Percentiles rank a stretch among this genome's conserved stretches.
Conservation (phyloP, 495 filamentous ascomycete genomes). For the Umbilicaria muhlenbergii region DNA sequence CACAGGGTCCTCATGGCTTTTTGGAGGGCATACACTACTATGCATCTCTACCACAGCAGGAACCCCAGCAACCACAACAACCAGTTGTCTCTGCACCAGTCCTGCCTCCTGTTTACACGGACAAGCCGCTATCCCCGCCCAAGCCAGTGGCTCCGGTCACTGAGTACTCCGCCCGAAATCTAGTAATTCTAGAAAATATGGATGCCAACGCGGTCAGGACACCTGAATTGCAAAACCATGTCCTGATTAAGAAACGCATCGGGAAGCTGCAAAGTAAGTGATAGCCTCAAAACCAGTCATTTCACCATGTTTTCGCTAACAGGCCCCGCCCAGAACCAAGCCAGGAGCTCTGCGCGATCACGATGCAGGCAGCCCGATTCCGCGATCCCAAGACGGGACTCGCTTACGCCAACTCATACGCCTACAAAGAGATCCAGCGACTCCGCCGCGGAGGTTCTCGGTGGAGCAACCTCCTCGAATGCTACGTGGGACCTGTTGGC, state of each 20-base stretch:
- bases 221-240: slow-evolving; percentile 22
- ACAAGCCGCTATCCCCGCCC: neutral
- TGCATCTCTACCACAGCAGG: slow-evolving; percentile 14
- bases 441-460: slow-evolving; percentile 39
- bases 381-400: slow-evolving; percentile 63
- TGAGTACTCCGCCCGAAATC: slow-evolving; percentile 32
- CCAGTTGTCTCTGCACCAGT: neutral
- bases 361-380: slow-evolving; percentile 60
- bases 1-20: slow-evolving; percentile 11
- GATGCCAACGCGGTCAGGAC: slow-evolving; percentile 24
- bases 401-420: slow-evolving; percentile 57
- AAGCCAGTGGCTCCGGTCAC: slow-evolving; percentile 22
- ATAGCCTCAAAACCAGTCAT: neutral
- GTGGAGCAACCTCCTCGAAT: slow-evolving; percentile 62
- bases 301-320: slow-evolving; percentile 1
- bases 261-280: slow-evolving; percentile 33
- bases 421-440: slow-evolving; percentile 55
- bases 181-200: slow-evolving; percentile 40
- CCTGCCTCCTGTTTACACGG: slow-evolving; percentile 1
- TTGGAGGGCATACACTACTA: slow-evolving; percentile 20
- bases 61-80: too few relatives aligned
- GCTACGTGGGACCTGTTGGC: slow-evolving; percentile 50
- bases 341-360: slow-evolving; percentile 58
- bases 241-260: slow-evolving; percentile 42
- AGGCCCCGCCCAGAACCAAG: slow-evolving; percentile 26